Base-by-base conservation (phyloP, 805 yeast species). In the Yarrowia sp. region DNA sequence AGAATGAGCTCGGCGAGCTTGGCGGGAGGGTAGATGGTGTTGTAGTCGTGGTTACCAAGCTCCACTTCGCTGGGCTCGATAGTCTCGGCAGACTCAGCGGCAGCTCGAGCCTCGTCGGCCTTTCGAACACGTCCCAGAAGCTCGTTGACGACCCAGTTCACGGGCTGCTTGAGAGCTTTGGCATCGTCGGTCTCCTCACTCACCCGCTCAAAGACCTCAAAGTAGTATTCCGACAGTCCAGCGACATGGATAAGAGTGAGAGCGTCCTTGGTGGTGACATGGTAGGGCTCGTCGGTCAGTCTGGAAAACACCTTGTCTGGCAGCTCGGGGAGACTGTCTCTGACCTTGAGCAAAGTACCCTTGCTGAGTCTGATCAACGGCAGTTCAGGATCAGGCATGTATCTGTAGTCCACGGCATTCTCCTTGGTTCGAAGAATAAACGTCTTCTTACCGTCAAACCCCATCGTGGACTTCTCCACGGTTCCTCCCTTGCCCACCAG, bases 311-410 rank as follows among this genome's bases (percentile, higher is more conserved):
- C 77, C 4, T 79, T 80, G 67, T 91, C 94, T 0, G 97, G 93
- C 1, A 88, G 76, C 10, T 76, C 79, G 0, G 94, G 93, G 15
- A 72, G 73, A 1, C 72, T 56, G 3, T 73, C 69, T 13, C 76
- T 72, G 0, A 89, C 79, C 1, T 82, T 80, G 0, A 78, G 72
- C 0, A 83, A 73, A 5, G 88, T 82, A 0, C 74, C 74, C 1
- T 77, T 68, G 44, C 83, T 79, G 2, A 94, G 75, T 15, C 73
- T 69, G 4, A 93, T 77, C 0, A 78, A 76, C 0, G 95, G 92
- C 38, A 95, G 79, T 76, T 95, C 99, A 1, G 96, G 91, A 76
- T 95, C 99, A 0, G 98, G 97, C 83, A 94, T 88, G 75, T 92
- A 95, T 73, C 98, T 81, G 77, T 95, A 95, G 76, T 95, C 99